phyloP scores from a whole-genome alignment of 306 rosid species.

The Ochetophila trinervis region DNA sequence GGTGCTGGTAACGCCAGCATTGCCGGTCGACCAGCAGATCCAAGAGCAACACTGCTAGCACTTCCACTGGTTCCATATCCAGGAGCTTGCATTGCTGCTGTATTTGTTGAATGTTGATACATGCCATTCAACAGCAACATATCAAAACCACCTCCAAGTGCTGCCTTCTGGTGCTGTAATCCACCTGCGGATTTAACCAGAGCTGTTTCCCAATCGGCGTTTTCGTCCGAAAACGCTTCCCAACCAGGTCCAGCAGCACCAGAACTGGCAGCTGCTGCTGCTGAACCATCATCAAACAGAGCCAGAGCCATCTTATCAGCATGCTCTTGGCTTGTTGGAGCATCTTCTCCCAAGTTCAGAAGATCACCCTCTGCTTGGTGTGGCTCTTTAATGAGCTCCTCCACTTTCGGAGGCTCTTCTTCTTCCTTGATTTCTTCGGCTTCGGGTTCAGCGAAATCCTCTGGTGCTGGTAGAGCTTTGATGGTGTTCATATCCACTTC shows the following conservation, averaged over 20 bases:
- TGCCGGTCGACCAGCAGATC: conserved; percentile 68
- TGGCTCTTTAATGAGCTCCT: conserved; percentile 1
- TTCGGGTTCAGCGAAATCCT: conserved; percentile 20
- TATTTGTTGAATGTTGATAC: conserved; percentile 53
- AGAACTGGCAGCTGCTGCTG: conserved; percentile 8
- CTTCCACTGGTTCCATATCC: conserved; percentile 70
- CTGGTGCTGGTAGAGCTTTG: conserved; percentile 73
- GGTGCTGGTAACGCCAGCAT: conserved; percentile 87
- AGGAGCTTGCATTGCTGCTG: conserved; percentile 35
- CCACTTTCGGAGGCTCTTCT: conserved; percentile 14
- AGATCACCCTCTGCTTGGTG: conserved; percentile 52
- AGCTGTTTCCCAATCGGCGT: conserved; percentile 77
- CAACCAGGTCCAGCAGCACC: conserved; percentile 39
- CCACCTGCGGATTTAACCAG: conserved; percentile 62
- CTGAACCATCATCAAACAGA: conserved; percentile 57
- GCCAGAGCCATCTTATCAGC: conserved; percentile 63
- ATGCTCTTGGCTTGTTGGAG: conserved; percentile 31
- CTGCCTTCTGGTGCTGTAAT: conserved; percentile 43
- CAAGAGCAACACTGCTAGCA: conserved; percentile 80
- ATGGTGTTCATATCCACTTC: conserved; percentile 42
- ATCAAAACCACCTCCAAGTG: conserved; percentile 75
- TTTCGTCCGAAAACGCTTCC: conserved; percentile 62
- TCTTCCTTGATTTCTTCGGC: conserved; percentile 33
- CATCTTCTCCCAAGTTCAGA: conserved; percentile 60
- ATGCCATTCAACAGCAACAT: conserved; percentile 67